Base-by-base conservation (phyloP, 2,329 filamentous ascomycete genomes). In the Triangularia verruculosa region DNA sequence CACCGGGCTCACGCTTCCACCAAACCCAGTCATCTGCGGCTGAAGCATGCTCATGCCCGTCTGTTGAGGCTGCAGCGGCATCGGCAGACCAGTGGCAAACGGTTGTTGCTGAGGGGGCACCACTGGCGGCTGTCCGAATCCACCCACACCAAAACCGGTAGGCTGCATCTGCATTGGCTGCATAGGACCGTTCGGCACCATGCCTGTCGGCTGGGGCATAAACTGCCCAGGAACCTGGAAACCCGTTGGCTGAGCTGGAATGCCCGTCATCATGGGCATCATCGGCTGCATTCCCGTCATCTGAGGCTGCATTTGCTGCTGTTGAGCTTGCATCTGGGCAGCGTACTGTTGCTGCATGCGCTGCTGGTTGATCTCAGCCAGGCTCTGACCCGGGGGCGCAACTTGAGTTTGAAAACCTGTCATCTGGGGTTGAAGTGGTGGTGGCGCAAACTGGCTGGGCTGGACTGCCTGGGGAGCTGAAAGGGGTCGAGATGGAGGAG, bases 401-500 rank as follows among this genome's bases (percentile, higher is more conserved):
- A 91, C 80, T 67, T 87, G 87, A 11, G 67, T 79, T 79, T 72
- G 64, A 68, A 77, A 66, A 8, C 94, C 93, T 4, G 95, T 97
- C 76, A 93, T 85, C 74, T 97, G 94, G 59, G 92, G 88, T 74
- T 93, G 89, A 69, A 97, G 78, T 15, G 91, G 88, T 57, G 91
- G 87, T 17, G 89, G 85, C 7, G 85, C 84, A 74, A 96, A 95
- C 4, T 82, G 83, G 75, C 84, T 93, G 54, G 87, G 87, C 72
- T 90, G 89, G 57, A 86, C 89, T 61, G 92, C 90, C 74, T 92
- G 90, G 25, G 95, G 94, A 43, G 95, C 94, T 47, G 94, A 97
- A 12, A 95, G 83, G 7, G 95, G 90, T 65, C 95, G 85, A 59
- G 88, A 85, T 11, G 93, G 92, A 17, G 86, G 92, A 8, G 86